phyloP scores from a whole-genome alignment of 345 rosid genomes.

The Bruguiera gymnorhiza region DNA sequence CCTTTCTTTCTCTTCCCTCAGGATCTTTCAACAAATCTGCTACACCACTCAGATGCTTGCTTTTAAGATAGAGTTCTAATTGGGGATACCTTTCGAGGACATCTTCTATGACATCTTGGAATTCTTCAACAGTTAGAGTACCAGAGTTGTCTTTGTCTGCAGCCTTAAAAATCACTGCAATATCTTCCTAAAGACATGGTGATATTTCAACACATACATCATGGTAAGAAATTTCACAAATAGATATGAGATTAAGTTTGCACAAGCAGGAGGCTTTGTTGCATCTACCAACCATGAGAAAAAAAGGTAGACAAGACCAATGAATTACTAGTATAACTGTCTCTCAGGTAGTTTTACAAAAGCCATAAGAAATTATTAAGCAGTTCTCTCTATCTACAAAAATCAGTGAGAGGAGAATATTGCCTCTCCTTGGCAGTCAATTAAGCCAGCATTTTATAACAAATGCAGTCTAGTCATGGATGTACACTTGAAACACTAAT shows the following conservation, averaged over 20 bases:
- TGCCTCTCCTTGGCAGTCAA: neutral
- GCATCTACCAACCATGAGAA: neutral
- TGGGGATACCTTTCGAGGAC: slow-evolving; percentile 80
- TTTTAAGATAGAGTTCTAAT: slow-evolving; percentile 63
- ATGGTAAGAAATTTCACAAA: neutral
- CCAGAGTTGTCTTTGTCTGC: slow-evolving; percentile 90
- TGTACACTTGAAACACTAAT: neutral
- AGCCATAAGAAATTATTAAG: neutral
- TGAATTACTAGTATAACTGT: neutral
- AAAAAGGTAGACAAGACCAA: neutral
- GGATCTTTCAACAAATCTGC: slow-evolving; percentile 70
- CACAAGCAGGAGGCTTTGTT: neutral
- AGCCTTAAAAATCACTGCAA: slow-evolving; percentile 61
- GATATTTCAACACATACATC: neutral
- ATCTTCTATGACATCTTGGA: slow-evolving; percentile 74
- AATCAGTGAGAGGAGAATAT: neutral
- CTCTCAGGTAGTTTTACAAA: neutral
- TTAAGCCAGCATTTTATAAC: neutral
- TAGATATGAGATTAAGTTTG: neutral
- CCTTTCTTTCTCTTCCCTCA: slow-evolving; percentile 49
- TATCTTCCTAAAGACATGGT: slow-evolving; percentile 57
- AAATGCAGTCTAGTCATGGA: neutral
- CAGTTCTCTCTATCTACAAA: neutral
- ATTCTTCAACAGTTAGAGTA: slow-evolving; percentile 59
- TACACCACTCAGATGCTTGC: slow-evolving; percentile 51